Evolutionary conservation across 2,329 filamentous ascomycete species (phyloP).

Genomic region (Periconia digitata): DNA sequence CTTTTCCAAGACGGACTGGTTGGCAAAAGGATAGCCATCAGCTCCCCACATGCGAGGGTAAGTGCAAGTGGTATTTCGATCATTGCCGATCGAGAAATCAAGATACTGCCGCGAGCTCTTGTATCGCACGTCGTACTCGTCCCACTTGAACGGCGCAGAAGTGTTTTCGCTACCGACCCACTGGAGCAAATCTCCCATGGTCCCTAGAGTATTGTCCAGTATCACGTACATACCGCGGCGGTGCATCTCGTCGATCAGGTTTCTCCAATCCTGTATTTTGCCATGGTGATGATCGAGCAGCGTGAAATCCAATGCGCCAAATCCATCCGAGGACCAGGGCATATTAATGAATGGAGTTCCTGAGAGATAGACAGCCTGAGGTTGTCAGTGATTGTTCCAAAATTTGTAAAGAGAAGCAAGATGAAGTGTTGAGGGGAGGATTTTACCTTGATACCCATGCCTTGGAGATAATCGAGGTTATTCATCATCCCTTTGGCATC

Average conservation of each 20-base stretch:
- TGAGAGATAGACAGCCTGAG: constrained; percentile 61
- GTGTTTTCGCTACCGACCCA: constrained; percentile 63
- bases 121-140: constrained; percentile 61
- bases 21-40: constrained; percentile 54
- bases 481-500: constrained; percentile 61
- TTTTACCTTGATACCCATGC: constrained; percentile 63
- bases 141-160: constrained; percentile 50
- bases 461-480: constrained; percentile 65
- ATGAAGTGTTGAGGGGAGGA: not conserved
- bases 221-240: constrained; percentile 65
- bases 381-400: constrained; percentile 7
- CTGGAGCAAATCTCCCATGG: constrained; percentile 64
- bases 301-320: constrained; percentile 62
- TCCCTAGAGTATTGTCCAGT: constrained; percentile 67
- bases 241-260: constrained; percentile 63
- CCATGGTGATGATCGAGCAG: constrained; percentile 66
- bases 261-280: constrained; percentile 59
- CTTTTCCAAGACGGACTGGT: constrained; percentile 40
- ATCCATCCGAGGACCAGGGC: constrained; percentile 65
- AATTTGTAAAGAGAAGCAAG: too few relatives aligned
- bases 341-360: constrained; percentile 66
- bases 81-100: constrained; percentile 60
- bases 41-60: constrained; percentile 66
- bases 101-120: constrained; percentile 58
- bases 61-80: constrained; percentile 50